phyloP scores from a whole-genome alignment of 2,329 filamentous ascomycete genomes.

The Stagonosporopsis chrysanthemi region DNA sequence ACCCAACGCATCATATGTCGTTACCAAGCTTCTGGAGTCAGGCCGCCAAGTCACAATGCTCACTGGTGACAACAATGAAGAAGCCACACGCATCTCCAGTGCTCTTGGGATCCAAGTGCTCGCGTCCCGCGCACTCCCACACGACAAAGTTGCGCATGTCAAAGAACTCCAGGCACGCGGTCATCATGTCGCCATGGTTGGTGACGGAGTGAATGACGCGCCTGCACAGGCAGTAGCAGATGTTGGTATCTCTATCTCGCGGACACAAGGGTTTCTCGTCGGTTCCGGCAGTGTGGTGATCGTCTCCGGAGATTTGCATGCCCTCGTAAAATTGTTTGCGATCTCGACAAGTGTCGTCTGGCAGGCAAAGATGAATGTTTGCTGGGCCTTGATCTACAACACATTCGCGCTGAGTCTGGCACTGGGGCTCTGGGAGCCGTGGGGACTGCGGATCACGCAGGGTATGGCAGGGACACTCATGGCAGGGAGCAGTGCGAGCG shows the following conservation, averaged over 20 bases:
- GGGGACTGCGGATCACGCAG: conserved; percentile 4
- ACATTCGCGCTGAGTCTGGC: conserved; percentile 10
- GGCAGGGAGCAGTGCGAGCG: conserved; percentile 1
- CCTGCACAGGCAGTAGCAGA: conserved; percentile 14
- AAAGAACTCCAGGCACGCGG: conserved; percentile 7
- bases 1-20: conserved; percentile 2
- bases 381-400: conserved; percentile 14
- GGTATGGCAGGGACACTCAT: not conserved
- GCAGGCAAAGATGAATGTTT: conserved; percentile 9
- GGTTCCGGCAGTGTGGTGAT: conserved; percentile 14
- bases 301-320: conserved; percentile 3
- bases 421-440: conserved; percentile 2
- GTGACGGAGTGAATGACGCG: conserved; percentile 15
- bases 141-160: conserved; percentile 12
- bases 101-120: conserved; percentile 6
- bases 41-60: conserved; percentile 4
- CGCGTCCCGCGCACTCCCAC: conserved; percentile 12
- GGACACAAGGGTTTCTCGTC: conserved; percentile 11
- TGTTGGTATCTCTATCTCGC: conserved; percentile 17
- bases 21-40: not conserved
- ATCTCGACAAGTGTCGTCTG: conserved; percentile 9
- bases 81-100: conserved; percentile 13
- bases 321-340: conserved; percentile 1
- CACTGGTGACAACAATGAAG: conserved; percentile 15
- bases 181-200: conserved; percentile 17